A percentile compares a stretch with the other conserved stretches of the same genome.
phyloP scores from a whole-genome alignment of 805 yeast species.

The Pichia insulana region DNA sequence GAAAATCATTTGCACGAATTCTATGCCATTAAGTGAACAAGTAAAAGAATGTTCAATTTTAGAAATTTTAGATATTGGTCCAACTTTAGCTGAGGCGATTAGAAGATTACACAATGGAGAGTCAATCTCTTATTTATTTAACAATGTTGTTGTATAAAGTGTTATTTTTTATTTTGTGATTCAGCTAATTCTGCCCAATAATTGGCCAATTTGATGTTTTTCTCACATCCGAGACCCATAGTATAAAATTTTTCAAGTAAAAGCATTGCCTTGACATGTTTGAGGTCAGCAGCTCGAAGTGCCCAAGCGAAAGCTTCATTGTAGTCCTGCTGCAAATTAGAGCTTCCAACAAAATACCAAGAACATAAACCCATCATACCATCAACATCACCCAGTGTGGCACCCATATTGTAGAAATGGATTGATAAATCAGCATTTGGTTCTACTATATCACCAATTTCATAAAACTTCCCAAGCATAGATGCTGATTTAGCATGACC shows the following conservation, averaged over 20 bases:
- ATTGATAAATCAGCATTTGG: constrained; percentile 78
- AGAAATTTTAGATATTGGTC: constrained; percentile 75
- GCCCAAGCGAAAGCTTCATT: constrained; percentile 95
- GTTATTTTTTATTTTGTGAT: constrained; percentile 12
- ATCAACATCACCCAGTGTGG: constrained; percentile 75
- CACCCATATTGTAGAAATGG: constrained; percentile 89
- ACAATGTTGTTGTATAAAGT: constrained; percentile 34
- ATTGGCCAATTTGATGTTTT: constrained; percentile 47
- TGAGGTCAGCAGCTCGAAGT: constrained; percentile 66
- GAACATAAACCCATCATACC: constrained; percentile 94
- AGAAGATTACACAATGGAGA: constrained; percentile 96
- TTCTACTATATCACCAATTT: constrained; percentile 66
- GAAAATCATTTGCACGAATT: constrained; percentile 82
- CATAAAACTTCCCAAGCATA: constrained; percentile 75
- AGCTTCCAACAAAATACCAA: constrained; percentile 91
- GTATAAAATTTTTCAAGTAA: constrained; percentile 79
- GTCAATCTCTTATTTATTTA: constrained; percentile 79
- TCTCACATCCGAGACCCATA: constrained; percentile 77
- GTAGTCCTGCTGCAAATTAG: constrained; percentile 73
- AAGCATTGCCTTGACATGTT: constrained; percentile 74
- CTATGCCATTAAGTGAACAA: constrained; percentile 74
- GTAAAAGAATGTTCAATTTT: constrained; percentile 54
- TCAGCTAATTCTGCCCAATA: constrained; percentile 75
- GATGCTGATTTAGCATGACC: constrained; percentile 79
- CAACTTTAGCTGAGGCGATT: constrained; percentile 86